Percentiles rank a stretch among this genome's conserved stretches.
Evolutionary conservation across 169 alveolate species (phyloP).

Genomic region (Plasmodium berghei): DNA sequence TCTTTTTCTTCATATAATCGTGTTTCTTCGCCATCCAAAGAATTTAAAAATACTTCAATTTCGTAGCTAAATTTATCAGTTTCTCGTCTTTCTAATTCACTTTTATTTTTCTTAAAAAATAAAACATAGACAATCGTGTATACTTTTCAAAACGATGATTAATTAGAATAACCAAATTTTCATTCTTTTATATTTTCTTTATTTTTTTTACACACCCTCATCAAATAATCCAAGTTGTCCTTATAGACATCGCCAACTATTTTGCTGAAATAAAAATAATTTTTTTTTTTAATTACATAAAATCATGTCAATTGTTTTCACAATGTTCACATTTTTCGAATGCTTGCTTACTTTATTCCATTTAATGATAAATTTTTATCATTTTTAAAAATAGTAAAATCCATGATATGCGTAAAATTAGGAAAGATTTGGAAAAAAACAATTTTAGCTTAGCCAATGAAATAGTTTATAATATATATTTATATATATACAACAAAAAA

Average conservation of each 20-base stretch:
- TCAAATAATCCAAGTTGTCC: slow-evolving; percentile 48
- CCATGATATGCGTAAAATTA: slow-evolving; percentile 20
- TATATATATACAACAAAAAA: background rate
- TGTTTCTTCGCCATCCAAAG: slow-evolving; percentile 48
- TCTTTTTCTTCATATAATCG: slow-evolving; percentile 43
- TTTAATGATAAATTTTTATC: slow-evolving; percentile 66
- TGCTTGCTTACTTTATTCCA: slow-evolving; percentile 48
- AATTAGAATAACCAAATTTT: too few species aligned
- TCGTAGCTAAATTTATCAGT: slow-evolving; percentile 49
- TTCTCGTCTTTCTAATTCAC: slow-evolving; percentile 51
- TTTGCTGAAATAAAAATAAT: slow-evolving; percentile 38
- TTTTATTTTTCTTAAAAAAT: slow-evolving; percentile 55
- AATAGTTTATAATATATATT: background rate
- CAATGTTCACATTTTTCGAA: slow-evolving; percentile 1
- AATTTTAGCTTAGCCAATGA: background rate
- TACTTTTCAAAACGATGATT: too few species aligned
- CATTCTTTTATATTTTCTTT: too few species aligned
- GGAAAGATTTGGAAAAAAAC: slow-evolving; percentile 10
- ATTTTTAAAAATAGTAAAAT: slow-evolving; percentile 48
- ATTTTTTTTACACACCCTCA: slow-evolving; percentile 21
- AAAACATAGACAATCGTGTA: background rate
- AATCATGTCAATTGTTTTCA: background rate
- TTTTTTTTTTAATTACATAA: background rate
- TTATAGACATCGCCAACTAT: slow-evolving; percentile 66
- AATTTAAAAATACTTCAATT: slow-evolving; percentile 41